Evolutionary conservation across 202 grass and related monocot genomes (phyloP).

Genomic region (Panicum virgatum): DNA sequence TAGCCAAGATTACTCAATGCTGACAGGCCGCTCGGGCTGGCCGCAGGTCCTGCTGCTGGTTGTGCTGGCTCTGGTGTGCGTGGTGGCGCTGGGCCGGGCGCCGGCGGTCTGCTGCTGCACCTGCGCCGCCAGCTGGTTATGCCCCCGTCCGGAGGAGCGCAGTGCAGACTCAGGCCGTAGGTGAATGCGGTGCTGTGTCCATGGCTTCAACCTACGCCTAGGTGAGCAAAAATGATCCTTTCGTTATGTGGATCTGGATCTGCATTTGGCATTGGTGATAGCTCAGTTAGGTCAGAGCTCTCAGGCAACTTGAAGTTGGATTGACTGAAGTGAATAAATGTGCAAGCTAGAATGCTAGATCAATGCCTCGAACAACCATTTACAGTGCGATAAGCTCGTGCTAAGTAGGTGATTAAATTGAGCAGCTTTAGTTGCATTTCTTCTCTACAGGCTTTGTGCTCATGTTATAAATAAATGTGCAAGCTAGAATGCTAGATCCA

Average conservation of each 20-base stretch:
- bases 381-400: background rate
- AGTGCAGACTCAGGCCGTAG: no score
- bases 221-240: conserved; percentile 47
- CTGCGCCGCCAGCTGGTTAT: conserved; percentile 24
- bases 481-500: no score
- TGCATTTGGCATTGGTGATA: conserved; percentile 3
- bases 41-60: background rate
- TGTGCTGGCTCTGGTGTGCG: conserved; percentile 39
- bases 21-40: no score
- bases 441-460: background rate
- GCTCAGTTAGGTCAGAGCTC: background rate
- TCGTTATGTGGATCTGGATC: conserved; percentile 38
- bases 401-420: background rate
- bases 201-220: no score
- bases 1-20: no score
- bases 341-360: conserved; percentile 7
- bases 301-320: background rate
- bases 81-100: conserved; percentile 40
- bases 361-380: background rate
- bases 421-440: background rate
- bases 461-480: no score
- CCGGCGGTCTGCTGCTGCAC: conserved; percentile 45
- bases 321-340: conserved; percentile 32
- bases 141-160: background rate
- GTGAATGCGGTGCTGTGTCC: no score